phyloP scores from a whole-genome alignment of 257 asterid species.

The Linaria vulgaris region DNA sequence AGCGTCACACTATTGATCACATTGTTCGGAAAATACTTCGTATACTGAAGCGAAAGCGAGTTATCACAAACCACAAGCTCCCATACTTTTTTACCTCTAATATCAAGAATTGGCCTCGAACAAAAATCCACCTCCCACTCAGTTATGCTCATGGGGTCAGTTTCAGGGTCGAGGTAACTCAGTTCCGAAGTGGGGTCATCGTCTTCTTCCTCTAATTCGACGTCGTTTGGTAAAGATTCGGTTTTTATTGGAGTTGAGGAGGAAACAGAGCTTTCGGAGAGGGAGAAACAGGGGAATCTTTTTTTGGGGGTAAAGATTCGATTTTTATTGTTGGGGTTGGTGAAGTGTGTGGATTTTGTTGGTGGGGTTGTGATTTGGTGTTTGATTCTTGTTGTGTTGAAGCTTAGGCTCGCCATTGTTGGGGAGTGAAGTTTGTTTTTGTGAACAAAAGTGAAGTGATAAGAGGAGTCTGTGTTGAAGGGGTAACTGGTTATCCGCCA shows the following conservation, averaged over 20 bases:
- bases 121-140: conserved; percentile 98
- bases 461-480: conserved; percentile 22
- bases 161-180: conserved; percentile 82
- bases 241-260: conserved; percentile 60
- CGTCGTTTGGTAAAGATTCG: conserved; percentile 27
- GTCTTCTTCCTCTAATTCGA: conserved; percentile 33
- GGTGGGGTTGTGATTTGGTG: conserved; percentile 38
- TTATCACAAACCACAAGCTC: conserved; percentile 90
- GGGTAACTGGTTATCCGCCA: too few relatives aligned
- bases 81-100: conserved; percentile 94
- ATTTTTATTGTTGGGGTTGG: too few relatives aligned
- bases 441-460: conserved; percentile 1
- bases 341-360: conserved; percentile 31
- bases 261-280: conserved; percentile 65
- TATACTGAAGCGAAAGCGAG: conserved; percentile 85
- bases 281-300: conserved; percentile 38
- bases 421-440: conserved; percentile 17
- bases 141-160: conserved; percentile 60
- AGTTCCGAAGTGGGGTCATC: conserved; percentile 83
- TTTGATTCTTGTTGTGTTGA: conserved; percentile 52
- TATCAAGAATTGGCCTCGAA: conserved; percentile 94
- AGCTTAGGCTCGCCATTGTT: conserved; percentile 64
- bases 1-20: conserved; percentile 89
- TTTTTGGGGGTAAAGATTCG: background rate
- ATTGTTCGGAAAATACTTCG: conserved; percentile 89